Conservation (phyloP, 208 protist genomes). For the Leishmania mexicana region DNA sequence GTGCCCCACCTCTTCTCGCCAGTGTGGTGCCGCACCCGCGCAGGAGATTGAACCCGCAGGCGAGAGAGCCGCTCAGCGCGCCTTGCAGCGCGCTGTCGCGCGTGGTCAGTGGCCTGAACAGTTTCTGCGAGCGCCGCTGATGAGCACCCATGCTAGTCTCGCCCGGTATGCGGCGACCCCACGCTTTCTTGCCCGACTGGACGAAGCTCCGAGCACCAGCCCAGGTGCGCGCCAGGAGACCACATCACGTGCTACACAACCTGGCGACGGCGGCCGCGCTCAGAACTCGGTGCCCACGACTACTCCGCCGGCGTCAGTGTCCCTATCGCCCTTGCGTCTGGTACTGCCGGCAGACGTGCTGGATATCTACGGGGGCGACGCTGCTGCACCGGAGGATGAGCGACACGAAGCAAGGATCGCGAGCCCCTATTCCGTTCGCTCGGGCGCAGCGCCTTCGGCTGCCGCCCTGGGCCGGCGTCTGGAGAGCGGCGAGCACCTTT, state of each 20-base stretch:
- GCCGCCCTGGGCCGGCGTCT: neutral
- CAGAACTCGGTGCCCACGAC: neutral
- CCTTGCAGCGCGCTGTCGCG: conserved; percentile 12
- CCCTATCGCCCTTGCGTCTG: neutral
- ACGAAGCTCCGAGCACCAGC: neutral
- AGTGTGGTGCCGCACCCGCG: neutral
- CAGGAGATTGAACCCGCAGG: conserved; percentile 5
- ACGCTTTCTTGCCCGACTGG: neutral
- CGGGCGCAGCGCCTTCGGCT: neutral
- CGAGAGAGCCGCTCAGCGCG: neutral
- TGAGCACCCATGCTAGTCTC: conserved; percentile 20
- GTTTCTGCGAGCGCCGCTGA: conserved; percentile 16
- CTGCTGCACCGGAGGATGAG: neutral
- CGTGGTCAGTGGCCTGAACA: conserved; percentile 28
- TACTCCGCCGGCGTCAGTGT: neutral
- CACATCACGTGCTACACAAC: neutral
- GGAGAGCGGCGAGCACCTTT: neutral
- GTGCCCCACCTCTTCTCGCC: neutral
- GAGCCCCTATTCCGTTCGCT: neutral
- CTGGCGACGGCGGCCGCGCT: neutral
- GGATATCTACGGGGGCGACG: conserved; percentile 2
- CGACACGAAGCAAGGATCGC: neutral
- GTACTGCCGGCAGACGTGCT: conserved; percentile 8
- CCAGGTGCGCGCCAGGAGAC: neutral
- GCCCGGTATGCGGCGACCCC: conserved; percentile 8